Evolutionary conservation across 345 rosid genomes (phyloP), one percentile per base, ranked within the genome.

Genomic region (Gossypium sturtianum): DNA sequence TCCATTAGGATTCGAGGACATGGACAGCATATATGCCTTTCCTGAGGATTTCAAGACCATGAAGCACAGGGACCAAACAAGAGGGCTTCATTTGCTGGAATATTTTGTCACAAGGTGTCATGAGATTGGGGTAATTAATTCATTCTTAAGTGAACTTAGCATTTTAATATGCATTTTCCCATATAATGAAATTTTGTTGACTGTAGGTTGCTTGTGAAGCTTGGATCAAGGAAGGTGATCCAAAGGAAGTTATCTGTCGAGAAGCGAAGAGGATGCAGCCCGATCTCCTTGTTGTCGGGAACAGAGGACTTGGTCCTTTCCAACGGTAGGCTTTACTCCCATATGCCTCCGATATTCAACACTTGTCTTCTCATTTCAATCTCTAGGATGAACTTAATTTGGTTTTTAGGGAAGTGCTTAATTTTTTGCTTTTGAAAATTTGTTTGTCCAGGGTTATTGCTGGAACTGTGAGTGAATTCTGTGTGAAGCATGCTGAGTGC

Each of bases 401-500:
- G 68, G 49, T 56, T 11, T 56, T 43, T 58, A 7, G 54, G 11
- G 1, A 60, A 29, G 12, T 12, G 52, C 16, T 12, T 20, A 19
- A 44, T 7, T 49, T 22, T 54, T 47, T 34, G 7, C 23, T 47
- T 12, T 12, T 70, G 20, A 49, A 2, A 23, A 61, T 43, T 71
- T 62, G 61, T 53, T 64, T 62, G 60, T 78, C 79, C 91, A 95
- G 99, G 88, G 97, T 90, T 16, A 90, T 95, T 81, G 96, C 89
- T 60, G 94, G 98, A 38, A 91, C 97, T 0, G 98, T 95, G 73
- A 95, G 99, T 71, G 99, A 95, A 74, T 93, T 93, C 51, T 91
- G 98, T 38, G 90, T 83, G 80, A 95, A 93, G 93, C 97, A 95
- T 80, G 96, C 97, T 1, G 98, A 93, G 69, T 91, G 98, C 79